These are phyloP conservation scores for Pseudogymnoascus sp. DNA, from an alignment of 2,329 filamentous ascomycete genomes.

Conservation along the genomic window DNA sequence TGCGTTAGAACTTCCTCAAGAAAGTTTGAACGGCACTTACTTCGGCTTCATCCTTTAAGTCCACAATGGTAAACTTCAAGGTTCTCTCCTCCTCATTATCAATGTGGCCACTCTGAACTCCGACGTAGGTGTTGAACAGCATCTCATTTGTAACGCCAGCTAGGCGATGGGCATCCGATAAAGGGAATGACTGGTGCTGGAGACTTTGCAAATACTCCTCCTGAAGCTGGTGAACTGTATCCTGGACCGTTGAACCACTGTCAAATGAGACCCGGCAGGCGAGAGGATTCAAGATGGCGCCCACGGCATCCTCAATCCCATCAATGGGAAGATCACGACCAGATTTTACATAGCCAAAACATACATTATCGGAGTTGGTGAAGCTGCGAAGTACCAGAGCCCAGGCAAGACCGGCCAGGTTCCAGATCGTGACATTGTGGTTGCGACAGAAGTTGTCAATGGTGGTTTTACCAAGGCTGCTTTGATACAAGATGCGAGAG, in stretches of 20 bases:
- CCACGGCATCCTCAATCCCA: slow-evolving; percentile 35
- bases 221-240: neutral
- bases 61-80: neutral
- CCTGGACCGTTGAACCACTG: neutral
- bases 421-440: neutral
- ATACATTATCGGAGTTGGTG: slow-evolving; percentile 29
- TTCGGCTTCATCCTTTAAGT: neutral
- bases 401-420: slow-evolving; percentile 19
- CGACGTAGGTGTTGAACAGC: slow-evolving; percentile 20
- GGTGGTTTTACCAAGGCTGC: neutral
- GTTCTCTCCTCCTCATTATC: neutral
- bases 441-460: neutral
- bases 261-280: slow-evolving; percentile 18
- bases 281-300: slow-evolving; percentile 36
- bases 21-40: neutral
- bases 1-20: neutral
- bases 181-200: slow-evolving; percentile 33
- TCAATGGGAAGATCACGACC: slow-evolving; percentile 38
- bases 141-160: slow-evolving; percentile 12
- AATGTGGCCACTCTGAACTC: neutral
- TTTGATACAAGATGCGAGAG: neutral
- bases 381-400: slow-evolving; percentile 27
- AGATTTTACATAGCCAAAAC: slow-evolving; percentile 34
- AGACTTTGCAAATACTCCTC: slow-evolving; percentile 28
- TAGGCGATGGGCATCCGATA: slow-evolving; percentile 33